These are phyloP conservation scores for Dryas drummondii DNA, from an alignment of 306 rosid genomes.

Conservation along the genomic window DNA sequence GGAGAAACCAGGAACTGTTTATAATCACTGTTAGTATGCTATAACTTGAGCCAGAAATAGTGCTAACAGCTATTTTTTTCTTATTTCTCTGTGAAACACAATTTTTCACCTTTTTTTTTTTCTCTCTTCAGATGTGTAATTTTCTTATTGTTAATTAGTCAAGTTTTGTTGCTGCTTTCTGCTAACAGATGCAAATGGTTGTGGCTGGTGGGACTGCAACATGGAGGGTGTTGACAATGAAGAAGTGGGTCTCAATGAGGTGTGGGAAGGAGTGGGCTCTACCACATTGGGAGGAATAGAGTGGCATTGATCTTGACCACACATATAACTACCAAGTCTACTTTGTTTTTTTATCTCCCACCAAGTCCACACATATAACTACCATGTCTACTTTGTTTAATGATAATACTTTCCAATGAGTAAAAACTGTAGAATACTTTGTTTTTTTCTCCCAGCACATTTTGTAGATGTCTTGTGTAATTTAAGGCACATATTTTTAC, in stretches of 20 bases:
- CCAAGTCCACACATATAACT: too few relatives aligned
- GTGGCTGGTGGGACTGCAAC: slow-evolving; percentile 88
- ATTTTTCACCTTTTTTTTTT: neutral
- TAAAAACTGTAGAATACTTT: too few relatives aligned
- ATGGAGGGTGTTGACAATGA: slow-evolving; percentile 89
- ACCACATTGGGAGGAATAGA: slow-evolving; percentile 81
- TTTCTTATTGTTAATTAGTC: slow-evolving; percentile 1
- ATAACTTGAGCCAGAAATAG: neutral
- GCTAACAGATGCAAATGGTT: slow-evolving; percentile 73
- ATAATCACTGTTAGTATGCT: slow-evolving; percentile 73
- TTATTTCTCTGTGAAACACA: neutral
- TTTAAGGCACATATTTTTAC: too few relatives aligned
- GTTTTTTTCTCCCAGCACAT: too few relatives aligned
- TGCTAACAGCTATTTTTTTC: neutral
- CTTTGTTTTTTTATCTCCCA: too few relatives aligned
- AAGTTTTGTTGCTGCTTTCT: slow-evolving; percentile 14
- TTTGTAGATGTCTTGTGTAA: too few relatives aligned
- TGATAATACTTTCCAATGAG: too few relatives aligned
- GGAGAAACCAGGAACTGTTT: slow-evolving; percentile 46
- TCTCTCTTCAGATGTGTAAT: neutral
- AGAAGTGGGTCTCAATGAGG: slow-evolving; percentile 72
- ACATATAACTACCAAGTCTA: neutral
- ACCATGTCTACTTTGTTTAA: too few relatives aligned
- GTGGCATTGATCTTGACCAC: slow-evolving; percentile 58
- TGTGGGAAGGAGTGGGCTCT: slow-evolving; percentile 97